These are phyloP conservation scores for Rugonectria rugulosa DNA, from an alignment of 2,329 filamentous ascomycete genomes.

Conservation along the genomic window DNA sequence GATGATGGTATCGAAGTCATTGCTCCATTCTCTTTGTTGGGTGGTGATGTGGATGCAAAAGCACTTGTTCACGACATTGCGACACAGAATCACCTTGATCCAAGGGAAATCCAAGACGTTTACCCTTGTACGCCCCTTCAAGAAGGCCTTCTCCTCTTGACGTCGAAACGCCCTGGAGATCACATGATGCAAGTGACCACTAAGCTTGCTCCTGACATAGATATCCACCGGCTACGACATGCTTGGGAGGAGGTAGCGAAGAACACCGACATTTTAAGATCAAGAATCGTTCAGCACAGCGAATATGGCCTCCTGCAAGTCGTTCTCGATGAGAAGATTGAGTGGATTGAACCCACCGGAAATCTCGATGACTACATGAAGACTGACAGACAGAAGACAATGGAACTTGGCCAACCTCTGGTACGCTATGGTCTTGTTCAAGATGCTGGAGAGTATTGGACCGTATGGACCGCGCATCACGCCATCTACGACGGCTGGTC, in stretches of 20 bases:
- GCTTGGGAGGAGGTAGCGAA: slow-evolving; percentile 24
- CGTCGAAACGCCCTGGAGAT: slow-evolving; percentile 26
- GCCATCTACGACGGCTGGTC: slow-evolving; percentile 39
- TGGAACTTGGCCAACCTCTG: slow-evolving; percentile 24
- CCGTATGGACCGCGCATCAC: slow-evolving; percentile 27
- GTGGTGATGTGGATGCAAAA: too few relatives aligned
- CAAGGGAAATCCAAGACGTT: slow-evolving; percentile 43
- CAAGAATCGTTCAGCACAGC: slow-evolving; percentile 28
- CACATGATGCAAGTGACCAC: slow-evolving; percentile 28
- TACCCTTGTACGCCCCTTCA: slow-evolving; percentile 47
- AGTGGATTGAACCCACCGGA: not conserved
- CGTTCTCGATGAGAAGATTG: slow-evolving; percentile 2
- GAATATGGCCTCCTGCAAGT: slow-evolving; percentile 16
- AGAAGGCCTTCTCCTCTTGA: slow-evolving; percentile 44
- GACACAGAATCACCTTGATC: too few relatives aligned
- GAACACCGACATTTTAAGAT: slow-evolving; percentile 47
- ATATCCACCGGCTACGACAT: slow-evolving; percentile 6
- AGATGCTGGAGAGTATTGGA: not conserved
- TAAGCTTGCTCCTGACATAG: slow-evolving; percentile 14
- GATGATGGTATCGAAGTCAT: too few relatives aligned
- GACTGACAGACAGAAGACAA: not conserved
- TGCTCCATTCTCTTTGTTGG: too few relatives aligned
- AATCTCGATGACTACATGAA: slow-evolving; percentile 12
- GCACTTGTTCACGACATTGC: too few relatives aligned
- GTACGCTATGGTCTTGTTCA: too few relatives aligned